Evolutionary conservation across 2,329 filamentous ascomycete genomes (phyloP).

Genomic region (Aotearoamyces nothofagi): DNA sequence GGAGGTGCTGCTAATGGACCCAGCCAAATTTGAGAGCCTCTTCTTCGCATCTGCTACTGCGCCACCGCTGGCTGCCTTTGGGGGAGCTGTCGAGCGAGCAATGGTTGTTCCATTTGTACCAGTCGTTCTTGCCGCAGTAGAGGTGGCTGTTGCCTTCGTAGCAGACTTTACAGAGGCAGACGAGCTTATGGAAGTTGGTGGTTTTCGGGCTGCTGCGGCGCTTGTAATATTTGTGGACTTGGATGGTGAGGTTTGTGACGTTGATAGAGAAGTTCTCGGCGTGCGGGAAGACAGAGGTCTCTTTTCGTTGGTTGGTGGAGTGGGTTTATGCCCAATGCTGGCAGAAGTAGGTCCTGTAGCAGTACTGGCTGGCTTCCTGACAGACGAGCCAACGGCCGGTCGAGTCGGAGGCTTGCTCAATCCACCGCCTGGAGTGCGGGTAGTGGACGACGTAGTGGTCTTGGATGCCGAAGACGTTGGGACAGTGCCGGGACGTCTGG

Average conservation of each 20-base stretch:
- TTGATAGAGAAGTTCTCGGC: slow-evolving; percentile 17
- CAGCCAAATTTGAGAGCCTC: slow-evolving; percentile 35
- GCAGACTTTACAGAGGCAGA: slow-evolving; percentile 15
- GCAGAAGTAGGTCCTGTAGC: slow-evolving; percentile 17
- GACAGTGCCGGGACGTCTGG: slow-evolving; percentile 13
- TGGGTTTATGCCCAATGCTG: slow-evolving; percentile 14
- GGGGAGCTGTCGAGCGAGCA: slow-evolving; percentile 16
- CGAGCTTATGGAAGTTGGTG: slow-evolving; percentile 13
- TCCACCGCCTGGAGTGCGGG: slow-evolving; percentile 13
- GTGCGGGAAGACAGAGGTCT: slow-evolving; percentile 10
- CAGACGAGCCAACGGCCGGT: slow-evolving; percentile 10
- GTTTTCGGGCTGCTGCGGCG: slow-evolving; percentile 18
- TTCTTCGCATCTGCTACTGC: slow-evolving; percentile 36
- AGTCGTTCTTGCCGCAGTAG: slow-evolving; percentile 23
- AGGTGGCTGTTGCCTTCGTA: slow-evolving; percentile 19
- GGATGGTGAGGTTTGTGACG: slow-evolving; percentile 4
- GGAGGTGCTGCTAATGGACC: no score
- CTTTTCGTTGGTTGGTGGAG: slow-evolving; percentile 18
- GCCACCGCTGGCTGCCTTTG: slow-evolving; percentile 20
- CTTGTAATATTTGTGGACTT: slow-evolving; percentile 5
- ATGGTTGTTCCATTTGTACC: slow-evolving; percentile 19
- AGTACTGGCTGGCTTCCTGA: slow-evolving; percentile 15
- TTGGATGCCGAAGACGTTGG: slow-evolving; percentile 13
- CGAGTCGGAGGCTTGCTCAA: slow-evolving; percentile 20
- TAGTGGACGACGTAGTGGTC: slow-evolving; percentile 13